phyloP scores from a whole-genome alignment of 768 basidiomycete species.

The Pulveroboletus sp. region DNA sequence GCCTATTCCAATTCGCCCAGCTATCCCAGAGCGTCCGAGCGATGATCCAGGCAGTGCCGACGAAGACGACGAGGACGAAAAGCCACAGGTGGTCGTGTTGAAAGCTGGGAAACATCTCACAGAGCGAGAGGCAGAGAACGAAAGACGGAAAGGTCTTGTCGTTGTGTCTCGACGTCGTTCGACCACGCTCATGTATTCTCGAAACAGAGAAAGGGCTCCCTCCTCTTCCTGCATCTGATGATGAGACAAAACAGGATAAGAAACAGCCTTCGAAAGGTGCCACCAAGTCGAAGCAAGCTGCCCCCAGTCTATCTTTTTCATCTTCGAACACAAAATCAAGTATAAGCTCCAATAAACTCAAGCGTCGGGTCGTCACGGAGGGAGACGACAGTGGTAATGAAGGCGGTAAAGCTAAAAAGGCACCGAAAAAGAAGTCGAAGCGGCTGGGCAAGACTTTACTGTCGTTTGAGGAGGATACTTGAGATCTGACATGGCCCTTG shows the following conservation, averaged over 20 bases:
- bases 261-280: slow-evolving; percentile 14
- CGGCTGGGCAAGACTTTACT: slow-evolving; percentile 38
- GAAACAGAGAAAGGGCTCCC: slow-evolving; percentile 58
- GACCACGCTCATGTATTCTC: slow-evolving; percentile 1
- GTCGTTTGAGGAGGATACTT: slow-evolving; percentile 35
- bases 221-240: slow-evolving; percentile 44
- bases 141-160: slow-evolving; percentile 63
- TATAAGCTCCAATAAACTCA: slow-evolving; percentile 26
- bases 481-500: slow-evolving; percentile 5
- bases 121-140: slow-evolving; percentile 73
- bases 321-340: slow-evolving; percentile 29
- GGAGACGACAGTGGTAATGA: slow-evolving; percentile 28
- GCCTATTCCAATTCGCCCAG: slow-evolving; percentile 71
- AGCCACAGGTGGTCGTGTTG: slow-evolving; percentile 85
- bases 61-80: slow-evolving; percentile 74
- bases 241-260: slow-evolving; percentile 28
- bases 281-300: slow-evolving; percentile 22
- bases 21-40: slow-evolving; percentile 66
- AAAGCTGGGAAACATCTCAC: slow-evolving; percentile 86
- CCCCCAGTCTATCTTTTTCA: slow-evolving; percentile 38
- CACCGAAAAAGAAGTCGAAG: slow-evolving; percentile 56
- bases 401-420: slow-evolving; percentile 21
- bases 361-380: slow-evolving; percentile 36
- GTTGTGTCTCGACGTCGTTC: slow-evolving; percentile 1
- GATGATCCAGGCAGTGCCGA: slow-evolving; percentile 72